These are phyloP conservation scores for Candida corydali DNA, from an alignment of 805 yeast species.

Conservation along the genomic window DNA sequence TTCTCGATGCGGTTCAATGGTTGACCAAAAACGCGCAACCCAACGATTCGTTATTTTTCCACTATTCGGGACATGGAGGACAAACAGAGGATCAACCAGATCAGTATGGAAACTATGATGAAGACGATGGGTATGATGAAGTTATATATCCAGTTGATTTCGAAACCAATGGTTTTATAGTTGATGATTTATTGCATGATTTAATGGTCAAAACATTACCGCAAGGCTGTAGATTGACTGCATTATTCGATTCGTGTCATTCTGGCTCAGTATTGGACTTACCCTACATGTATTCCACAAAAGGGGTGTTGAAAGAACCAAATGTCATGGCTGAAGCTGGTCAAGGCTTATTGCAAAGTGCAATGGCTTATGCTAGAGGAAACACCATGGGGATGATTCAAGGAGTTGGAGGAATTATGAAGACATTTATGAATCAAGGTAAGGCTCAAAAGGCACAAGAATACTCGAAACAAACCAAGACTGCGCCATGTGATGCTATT, in stretches of 20 bases:
- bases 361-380: slow-evolving; percentile 57
- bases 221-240: slow-evolving; percentile 73
- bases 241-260: slow-evolving; percentile 81
- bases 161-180: slow-evolving; percentile 59
- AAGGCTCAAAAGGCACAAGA: slow-evolving; percentile 25
- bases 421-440: slow-evolving; percentile 19
- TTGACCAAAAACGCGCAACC: slow-evolving; percentile 67
- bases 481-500: slow-evolving; percentile 74
- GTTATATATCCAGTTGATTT: slow-evolving; percentile 73
- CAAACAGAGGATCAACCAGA: slow-evolving; percentile 50
- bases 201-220: slow-evolving; percentile 66
- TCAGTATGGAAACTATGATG: slow-evolving; percentile 53
- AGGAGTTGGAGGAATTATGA: slow-evolving; percentile 28
- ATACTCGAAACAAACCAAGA: slow-evolving; percentile 49
- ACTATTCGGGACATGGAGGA: slow-evolving; percentile 87
- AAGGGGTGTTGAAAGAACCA: slow-evolving; percentile 80
- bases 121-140: slow-evolving; percentile 70
- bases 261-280: slow-evolving; percentile 80
- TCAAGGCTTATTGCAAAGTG: slow-evolving; percentile 55
- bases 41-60: slow-evolving; percentile 76
- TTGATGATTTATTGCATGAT: slow-evolving; percentile 73
- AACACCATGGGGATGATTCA: slow-evolving; percentile 43
- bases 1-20: slow-evolving; percentile 80
- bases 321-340: slow-evolving; percentile 75
- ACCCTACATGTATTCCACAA: slow-evolving; percentile 77